Conservation (phyloP, 2,329 filamentous ascomycete genomes). For the Sphaceloma murrayae region DNA sequence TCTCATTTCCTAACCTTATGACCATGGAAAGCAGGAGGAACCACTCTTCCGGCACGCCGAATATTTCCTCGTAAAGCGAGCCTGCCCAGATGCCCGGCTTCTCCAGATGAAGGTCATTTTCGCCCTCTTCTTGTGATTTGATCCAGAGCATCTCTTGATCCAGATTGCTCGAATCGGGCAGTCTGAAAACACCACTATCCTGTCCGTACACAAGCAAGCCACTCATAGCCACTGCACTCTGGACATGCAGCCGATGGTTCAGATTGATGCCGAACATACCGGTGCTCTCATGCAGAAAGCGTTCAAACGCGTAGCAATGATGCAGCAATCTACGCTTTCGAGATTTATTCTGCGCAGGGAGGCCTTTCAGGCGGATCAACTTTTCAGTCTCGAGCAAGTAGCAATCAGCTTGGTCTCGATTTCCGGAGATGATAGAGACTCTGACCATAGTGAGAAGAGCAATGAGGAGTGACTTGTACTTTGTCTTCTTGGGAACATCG, state of each 20-base stretch:
- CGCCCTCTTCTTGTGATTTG: slow-evolving; percentile 4
- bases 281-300: slow-evolving; percentile 1
- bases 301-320: slow-evolving; percentile 4
- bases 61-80: slow-evolving; percentile 3
- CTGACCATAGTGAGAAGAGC: slow-evolving; percentile 1
- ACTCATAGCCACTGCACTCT: not conserved
- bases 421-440: not conserved
- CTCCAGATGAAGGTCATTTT: slow-evolving; percentile 5
- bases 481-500: not conserved
- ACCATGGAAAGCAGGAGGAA: not conserved
- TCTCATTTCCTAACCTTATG: slow-evolving; percentile 2
- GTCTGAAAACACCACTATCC: not conserved
- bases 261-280: not conserved
- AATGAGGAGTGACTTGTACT: slow-evolving; percentile 1
- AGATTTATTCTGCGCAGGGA: not conserved
- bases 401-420: slow-evolving; percentile 4
- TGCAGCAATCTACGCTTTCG: slow-evolving; percentile 4
- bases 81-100: not conserved
- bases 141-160: not conserved
- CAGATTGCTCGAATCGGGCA: not conserved
- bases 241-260: not conserved
- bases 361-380: slow-evolving; percentile 2
- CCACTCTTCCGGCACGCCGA: slow-evolving; percentile 1
- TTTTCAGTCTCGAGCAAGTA: slow-evolving; percentile 4
- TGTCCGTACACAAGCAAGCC: not conserved